phyloP scores from a whole-genome alignment of 2,329 filamentous ascomycete species.

The Alternaria infectoria region DNA sequence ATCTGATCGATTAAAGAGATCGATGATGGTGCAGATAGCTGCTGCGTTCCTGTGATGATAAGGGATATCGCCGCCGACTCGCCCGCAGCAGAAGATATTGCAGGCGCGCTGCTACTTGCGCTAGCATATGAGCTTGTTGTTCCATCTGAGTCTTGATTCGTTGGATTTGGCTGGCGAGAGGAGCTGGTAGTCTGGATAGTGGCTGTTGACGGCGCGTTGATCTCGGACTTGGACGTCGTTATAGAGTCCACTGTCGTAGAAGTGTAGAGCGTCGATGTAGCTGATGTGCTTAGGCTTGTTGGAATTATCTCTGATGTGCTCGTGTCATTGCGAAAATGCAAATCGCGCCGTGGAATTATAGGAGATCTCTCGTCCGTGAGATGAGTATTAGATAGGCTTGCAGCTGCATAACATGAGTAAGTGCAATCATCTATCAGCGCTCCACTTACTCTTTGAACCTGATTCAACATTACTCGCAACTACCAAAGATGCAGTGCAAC shows the following conservation, averaged over 20 bases:
- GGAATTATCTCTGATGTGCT: background rate
- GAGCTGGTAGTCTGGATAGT: background rate
- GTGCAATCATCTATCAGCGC: background rate
- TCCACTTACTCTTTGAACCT: constrained; percentile 1
- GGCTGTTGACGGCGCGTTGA: background rate
- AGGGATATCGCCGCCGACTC: background rate
- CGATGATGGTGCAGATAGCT: background rate
- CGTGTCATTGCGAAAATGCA: constrained; percentile 12
- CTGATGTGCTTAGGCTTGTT: background rate
- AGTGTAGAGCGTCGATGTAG: background rate
- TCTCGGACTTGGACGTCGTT: background rate
- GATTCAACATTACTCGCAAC: background rate
- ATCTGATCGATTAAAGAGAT: background rate
- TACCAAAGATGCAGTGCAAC: constrained; percentile 6
- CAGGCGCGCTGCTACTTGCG: background rate
- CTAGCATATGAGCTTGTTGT: background rate
- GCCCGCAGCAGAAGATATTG: background rate
- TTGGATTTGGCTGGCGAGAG: background rate
- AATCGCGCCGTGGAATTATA: constrained; percentile 10
- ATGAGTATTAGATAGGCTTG: background rate
- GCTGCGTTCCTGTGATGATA: background rate
- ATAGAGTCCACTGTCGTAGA: background rate
- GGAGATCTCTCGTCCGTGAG: background rate
- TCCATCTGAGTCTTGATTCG: background rate
- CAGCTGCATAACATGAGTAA: background rate